Evolutionary conservation across 2,329 filamentous ascomycete genomes (phyloP), one percentile per base, ranked within the genome.

Genomic region (Hypoxylon sp.): DNA sequence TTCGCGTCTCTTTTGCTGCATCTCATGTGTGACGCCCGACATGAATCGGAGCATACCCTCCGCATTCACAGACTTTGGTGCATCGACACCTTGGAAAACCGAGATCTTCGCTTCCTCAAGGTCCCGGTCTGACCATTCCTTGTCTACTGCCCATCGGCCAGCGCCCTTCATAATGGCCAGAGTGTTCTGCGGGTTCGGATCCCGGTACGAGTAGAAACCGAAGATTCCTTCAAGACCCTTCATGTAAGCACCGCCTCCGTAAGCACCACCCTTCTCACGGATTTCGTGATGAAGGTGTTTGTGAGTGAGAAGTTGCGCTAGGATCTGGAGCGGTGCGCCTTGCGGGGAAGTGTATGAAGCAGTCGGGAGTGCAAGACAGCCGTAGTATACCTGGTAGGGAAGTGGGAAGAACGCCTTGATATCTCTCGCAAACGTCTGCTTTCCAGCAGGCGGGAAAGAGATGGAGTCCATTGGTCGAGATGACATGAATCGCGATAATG

Each of bases 281-380:
- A 99, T 98, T 80, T 98, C 96, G 73, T 97, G 95, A 78, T 99
- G 96, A 29, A 99, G 86, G 77, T 98, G 93, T 81, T 97, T 98
- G 83, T 99, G 95, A 0, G 95, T 98, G 33, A 99, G 87, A 17
- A 99, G 88, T 78, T 98, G 94, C 11, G 94, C 90, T 22, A 99
- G 89, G 44, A 98, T 92, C 75, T 95, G 94, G 14, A 98, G 89
- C 0, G 94, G 88, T 1, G 96, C 93, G 44, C 92, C 90, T 57
- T 92, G 87, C 0, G 90, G 80, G 47, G 92, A 88, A 3, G 89
- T 91, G 80, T 98, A 99, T 0, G 94, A 92, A 0, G 92, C 91
- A 0, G 95, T 97, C 5, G 92, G 90, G 13, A 97, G 82, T 17
- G 94, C 91, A 48, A 96, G 86, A 14, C 91, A 92, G 6, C 95